A percentile compares a stretch with the other conserved stretches of the same genome.
phyloP scores from a whole-genome alignment of 768 basidiomycete species.

The Glaciozyma antarctica region DNA sequence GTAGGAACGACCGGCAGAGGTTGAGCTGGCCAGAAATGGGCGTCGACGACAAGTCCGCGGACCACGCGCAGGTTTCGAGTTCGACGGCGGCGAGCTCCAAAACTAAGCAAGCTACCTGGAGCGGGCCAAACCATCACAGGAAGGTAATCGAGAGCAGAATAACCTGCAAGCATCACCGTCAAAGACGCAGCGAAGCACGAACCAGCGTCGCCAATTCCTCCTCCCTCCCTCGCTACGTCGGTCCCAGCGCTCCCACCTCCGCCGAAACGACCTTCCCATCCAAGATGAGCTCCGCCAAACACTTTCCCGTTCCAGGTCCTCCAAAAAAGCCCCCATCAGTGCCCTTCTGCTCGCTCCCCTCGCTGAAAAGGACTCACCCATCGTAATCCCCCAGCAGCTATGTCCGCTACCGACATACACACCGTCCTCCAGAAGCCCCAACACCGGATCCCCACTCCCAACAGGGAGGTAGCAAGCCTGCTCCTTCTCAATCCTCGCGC shows the following conservation, averaged over 20 bases:
- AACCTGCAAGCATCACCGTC: too few species aligned
- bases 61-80: too few species aligned
- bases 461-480: constrained; percentile 75
- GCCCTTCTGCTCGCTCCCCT: background rate
- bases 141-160: too few species aligned
- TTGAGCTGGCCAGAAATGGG: too few species aligned
- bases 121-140: too few species aligned
- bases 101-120: too few species aligned
- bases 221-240: too few species aligned
- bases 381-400: constrained; percentile 44
- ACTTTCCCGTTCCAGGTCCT: constrained; percentile 71
- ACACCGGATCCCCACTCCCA: constrained; percentile 57
- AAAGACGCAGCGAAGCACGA: too few species aligned
- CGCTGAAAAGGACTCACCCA: background rate
- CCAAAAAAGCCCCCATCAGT: background rate
- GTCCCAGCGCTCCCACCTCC: constrained; percentile 14
- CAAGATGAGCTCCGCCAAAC: constrained; percentile 60
- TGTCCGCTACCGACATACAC: constrained; percentile 68
- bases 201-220: too few species aligned
- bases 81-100: too few species aligned
- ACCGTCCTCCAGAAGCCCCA: constrained; percentile 57
- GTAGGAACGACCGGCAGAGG: too few species aligned
- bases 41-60: too few species aligned
- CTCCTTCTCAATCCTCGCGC: constrained; percentile 46
- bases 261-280: constrained; percentile 56